Evolutionary conservation across 1,139 yeast species (phyloP).

Genomic region (Yamadazyma jaroonii): DNA sequence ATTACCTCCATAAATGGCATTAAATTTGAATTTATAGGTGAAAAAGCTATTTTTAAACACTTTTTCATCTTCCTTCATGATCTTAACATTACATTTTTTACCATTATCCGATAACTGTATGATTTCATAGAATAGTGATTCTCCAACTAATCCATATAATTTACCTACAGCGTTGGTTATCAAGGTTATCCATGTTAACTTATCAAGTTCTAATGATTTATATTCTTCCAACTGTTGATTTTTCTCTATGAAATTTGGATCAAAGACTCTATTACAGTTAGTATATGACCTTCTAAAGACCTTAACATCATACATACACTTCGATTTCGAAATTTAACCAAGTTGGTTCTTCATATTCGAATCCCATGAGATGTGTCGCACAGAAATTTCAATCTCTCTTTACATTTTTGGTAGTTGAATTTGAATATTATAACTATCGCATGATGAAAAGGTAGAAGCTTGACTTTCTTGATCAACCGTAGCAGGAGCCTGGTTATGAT

Average conservation of each 20-base stretch:
- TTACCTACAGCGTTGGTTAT: slow-evolving; percentile 24
- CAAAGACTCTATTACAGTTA: slow-evolving; percentile 11
- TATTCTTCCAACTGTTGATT: slow-evolving; percentile 4
- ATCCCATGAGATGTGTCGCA: slow-evolving; percentile 1
- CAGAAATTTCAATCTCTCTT: too few relatives aligned
- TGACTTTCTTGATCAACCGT: slow-evolving; percentile 11
- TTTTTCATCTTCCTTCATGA: slow-evolving; percentile 26
- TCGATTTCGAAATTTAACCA: slow-evolving; percentile 5
- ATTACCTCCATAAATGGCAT: slow-evolving; percentile 22
- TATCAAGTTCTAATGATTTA: slow-evolving; percentile 9
- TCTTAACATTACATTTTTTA: slow-evolving; percentile 19
- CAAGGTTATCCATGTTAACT: slow-evolving; percentile 31
- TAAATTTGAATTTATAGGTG: slow-evolving; percentile 29
- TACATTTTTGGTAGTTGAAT: slow-evolving; percentile 17
- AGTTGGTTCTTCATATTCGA: background rate
- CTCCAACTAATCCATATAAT: slow-evolving; percentile 38
- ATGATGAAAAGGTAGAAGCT: slow-evolving; percentile 14
- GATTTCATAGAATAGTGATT: slow-evolving; percentile 30
- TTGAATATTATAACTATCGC: slow-evolving; percentile 21
- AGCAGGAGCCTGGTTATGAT: background rate
- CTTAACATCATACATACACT: slow-evolving; percentile 15
- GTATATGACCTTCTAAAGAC: too few relatives aligned
- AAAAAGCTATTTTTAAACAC: slow-evolving; percentile 28
- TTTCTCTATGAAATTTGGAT: slow-evolving; percentile 7
- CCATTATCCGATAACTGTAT: slow-evolving; percentile 12